Base-by-base conservation (phyloP, 495 filamentous ascomycete species). In the Lasiosphaeria hispida region DNA sequence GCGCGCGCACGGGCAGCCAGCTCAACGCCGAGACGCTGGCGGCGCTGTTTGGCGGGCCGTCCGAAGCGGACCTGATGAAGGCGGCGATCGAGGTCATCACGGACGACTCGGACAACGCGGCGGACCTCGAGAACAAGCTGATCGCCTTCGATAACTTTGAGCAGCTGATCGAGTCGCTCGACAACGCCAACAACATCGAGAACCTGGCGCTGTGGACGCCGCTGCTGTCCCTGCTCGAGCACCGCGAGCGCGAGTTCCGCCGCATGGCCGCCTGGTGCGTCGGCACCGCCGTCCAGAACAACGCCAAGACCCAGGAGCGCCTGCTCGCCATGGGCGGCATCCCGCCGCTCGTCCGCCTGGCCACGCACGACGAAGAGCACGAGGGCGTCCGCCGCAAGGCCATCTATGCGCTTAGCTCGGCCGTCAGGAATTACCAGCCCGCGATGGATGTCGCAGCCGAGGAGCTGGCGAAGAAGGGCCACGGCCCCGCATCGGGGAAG, bases 71-170 rank as follows among this genome's bases (percentile, higher is more conserved):
- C 40, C 78, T 92, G 10, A 97, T 98, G 94, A 83, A 82, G 50
- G 84, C 85, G 36, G 80, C 88, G 45, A 94, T 98, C 83, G 80
- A 77, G 13, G 83, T 87, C 35, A 83, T 97, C 55, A 75, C 75
- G 15, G 84, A 47, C 53, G 35, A 79, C 0, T 68, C 82, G 5
- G 83, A 90, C 61, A 70, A 80, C 14, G 67, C 85, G 18, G 69
- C 87, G 35, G 77, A 83, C 7, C 77, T 95, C 55, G 85, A 92
- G 41, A 83, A 93, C 69, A 90, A 89, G 71, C 68, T 96, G 38
- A 85, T 84, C 47, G 95, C 95, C 34, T 96, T 97, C 72, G 94
- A 98, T 80, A 96, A 97, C 76, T 88, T 97, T 50, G 92, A 97
- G 75, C 87, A 95, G 69, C 76, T 97, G 40, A 85, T 97, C 62